These are phyloP conservation scores for Starmerella geochares DNA, from an alignment of 805 yeast species.

Conservation along the genomic window DNA sequence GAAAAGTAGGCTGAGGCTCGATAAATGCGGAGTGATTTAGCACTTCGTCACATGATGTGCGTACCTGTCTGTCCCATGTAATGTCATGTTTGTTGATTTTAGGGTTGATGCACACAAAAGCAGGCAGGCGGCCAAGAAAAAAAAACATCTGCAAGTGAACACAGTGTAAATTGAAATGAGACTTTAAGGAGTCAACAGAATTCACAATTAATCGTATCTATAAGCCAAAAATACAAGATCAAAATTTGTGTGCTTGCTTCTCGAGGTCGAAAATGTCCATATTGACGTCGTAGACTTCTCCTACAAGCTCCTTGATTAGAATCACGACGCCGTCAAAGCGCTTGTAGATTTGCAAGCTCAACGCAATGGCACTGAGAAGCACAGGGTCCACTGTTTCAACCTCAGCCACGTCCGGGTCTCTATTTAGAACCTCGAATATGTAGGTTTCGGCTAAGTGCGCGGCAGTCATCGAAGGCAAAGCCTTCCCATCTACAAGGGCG, in stretches of 20 bases:
- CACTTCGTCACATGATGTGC: too few species aligned
- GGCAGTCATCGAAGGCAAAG: slow-evolving; percentile 31
- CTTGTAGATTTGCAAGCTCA: slow-evolving; percentile 29
- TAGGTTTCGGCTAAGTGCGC: slow-evolving; percentile 24
- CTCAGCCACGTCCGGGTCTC: background rate
- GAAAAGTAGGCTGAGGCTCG: too few species aligned
- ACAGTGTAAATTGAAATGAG: too few species aligned
- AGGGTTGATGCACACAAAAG: too few species aligned
- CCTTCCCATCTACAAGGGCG: slow-evolving; percentile 27
- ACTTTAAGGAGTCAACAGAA: too few species aligned
- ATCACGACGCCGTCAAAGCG: slow-evolving; percentile 29
- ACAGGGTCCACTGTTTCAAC: background rate
- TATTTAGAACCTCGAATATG: slow-evolving; percentile 1
- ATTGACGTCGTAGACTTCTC: slow-evolving; percentile 29
- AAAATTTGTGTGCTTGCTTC: background rate
- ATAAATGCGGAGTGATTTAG: too few species aligned
- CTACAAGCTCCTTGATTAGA: slow-evolving; percentile 31
- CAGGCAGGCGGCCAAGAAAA: too few species aligned
- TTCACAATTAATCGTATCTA: too few species aligned
- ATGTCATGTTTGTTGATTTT: too few species aligned
- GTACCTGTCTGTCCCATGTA: too few species aligned
- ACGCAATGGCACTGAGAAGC: slow-evolving; percentile 24
- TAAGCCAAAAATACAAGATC: background rate
- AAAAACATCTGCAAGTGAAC: too few species aligned
- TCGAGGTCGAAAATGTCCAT: slow-evolving; percentile 18